Base-by-base conservation (phyloP, 176 grass and related monocot species). In the Bromus sterilis region DNA sequence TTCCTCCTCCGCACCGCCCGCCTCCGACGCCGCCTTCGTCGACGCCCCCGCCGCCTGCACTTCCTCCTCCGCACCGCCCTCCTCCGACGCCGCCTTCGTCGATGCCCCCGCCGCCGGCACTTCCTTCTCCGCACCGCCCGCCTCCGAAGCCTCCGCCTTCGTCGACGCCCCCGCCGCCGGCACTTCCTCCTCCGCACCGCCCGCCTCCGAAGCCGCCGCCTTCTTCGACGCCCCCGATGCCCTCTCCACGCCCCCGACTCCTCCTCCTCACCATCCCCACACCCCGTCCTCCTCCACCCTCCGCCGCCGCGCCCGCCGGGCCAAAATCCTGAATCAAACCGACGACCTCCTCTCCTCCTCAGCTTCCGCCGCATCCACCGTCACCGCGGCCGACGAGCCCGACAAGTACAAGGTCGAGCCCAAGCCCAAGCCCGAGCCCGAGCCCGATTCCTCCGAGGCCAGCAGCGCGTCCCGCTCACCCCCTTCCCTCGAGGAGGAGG, bases 161-260 rank as follows among this genome's bases (percentile, higher is more conserved):
- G 71, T 86, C 69, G 90, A 92, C 42, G 86, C 83, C 51, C 18
- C 69, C 21, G 90, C n/a, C n/a, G n/a, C n/a, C n/a, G n/a, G n/a
- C n/a, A n/a, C n/a, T n/a, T n/a, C n/a, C n/a, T n/a, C 64, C 21
- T 28, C 39, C 23, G 11, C 37, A 11, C 28, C 16, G 21, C 1
- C 36, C 31, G 21, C 42, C 76, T 56, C 36, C 37, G 78, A 78
- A 1, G 81, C 85, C 25, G 81, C 85, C 25, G 32, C 69, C 28
- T 92, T 92, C 79, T 76, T 86, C 69, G 90, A 92, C 42, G 86
- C 83, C 51, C 18, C 69, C 21, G 90, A 88, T 9, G 34, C 56
- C 30, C 72, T 87, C 34, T 65, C 69, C 49, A 32, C 46, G 2
- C 72, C 69, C 40, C 31, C 46, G 2, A 64, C 69, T 40, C 31